These are phyloP conservation scores for Allomyces macrogynus DNA, from an alignment of 192 early-diverging fungal genomes.

Conservation along the genomic window DNA sequence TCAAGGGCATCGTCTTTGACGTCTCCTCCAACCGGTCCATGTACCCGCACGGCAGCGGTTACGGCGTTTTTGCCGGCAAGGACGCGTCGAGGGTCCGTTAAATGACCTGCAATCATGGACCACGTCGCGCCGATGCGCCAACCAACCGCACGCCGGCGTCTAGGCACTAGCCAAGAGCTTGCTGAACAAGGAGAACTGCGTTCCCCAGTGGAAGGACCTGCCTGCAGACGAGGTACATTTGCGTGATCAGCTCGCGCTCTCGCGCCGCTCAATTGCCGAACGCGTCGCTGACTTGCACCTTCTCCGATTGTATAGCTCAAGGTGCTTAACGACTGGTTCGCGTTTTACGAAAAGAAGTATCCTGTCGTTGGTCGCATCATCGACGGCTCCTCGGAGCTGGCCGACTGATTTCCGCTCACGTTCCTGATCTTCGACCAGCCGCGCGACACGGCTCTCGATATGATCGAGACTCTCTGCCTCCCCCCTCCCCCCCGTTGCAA, in stretches of 20 bases:
- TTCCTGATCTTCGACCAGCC: no score
- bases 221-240: conserved; percentile 18
- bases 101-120: no score
- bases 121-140: no score
- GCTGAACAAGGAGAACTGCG: conserved; percentile 44
- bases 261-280: no score
- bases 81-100: conserved; percentile 48
- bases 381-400: no score
- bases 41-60: conserved; percentile 47
- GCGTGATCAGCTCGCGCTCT: no score
- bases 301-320: conserved; percentile 19
- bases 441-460: no score
- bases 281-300: no score
- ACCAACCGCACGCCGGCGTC: no score
- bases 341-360: conserved; percentile 47
- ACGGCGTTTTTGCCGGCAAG: conserved; percentile 60
- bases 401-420: no score
- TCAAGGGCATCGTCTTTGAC: conserved; percentile 68
- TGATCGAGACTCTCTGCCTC: no score
- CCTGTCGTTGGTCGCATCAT: conserved; percentile 30
- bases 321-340: conserved; percentile 50
- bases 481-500: no score
- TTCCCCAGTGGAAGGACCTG: conserved; percentile 43
- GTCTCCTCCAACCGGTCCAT: conserved; percentile 36
- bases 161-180: conserved; percentile 42